Percentiles rank a stretch among this genome's conserved stretches.
Evolutionary conservation across 2,329 filamentous ascomycete genomes (phyloP).

Genomic region (Cordyceps farinosa): DNA sequence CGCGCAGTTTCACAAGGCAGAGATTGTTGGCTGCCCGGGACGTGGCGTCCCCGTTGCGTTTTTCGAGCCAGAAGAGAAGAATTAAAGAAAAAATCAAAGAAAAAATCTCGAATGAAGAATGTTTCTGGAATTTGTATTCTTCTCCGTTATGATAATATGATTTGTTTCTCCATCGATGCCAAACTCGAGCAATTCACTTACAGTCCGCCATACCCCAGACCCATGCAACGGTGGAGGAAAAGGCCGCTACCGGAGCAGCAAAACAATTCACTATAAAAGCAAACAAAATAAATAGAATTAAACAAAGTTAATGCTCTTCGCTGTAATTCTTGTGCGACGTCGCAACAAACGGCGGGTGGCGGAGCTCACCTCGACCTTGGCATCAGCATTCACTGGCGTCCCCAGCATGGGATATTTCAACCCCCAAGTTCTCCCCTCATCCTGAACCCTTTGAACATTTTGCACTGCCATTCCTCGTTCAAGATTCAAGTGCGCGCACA

Average conservation of each 20-base stretch:
- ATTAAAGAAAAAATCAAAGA: neutral
- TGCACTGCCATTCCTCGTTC: neutral
- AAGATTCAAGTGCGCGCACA: neutral
- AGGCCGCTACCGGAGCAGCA: neutral
- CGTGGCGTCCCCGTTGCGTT: conserved; percentile 41
- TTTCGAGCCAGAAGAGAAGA: conserved; percentile 26
- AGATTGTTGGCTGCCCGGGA: conserved; percentile 42
- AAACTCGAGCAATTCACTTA: neutral
- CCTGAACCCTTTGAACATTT: neutral
- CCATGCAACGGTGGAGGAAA: neutral
- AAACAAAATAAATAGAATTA: too few relatives aligned
- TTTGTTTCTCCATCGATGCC: neutral
- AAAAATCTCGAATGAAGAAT: neutral
- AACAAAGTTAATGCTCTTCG: too few relatives aligned
- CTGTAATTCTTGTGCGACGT: neutral
- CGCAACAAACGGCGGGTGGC: neutral
- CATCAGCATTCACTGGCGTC: neutral
- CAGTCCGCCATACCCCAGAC: neutral
- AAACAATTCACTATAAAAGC: too few relatives aligned
- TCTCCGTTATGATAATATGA: neutral
- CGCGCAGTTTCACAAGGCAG: conserved; percentile 42
- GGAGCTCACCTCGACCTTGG: neutral
- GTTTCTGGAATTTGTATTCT: neutral
- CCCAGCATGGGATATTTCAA: neutral
- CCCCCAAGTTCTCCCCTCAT: neutral